Base-by-base conservation (phyloP, 1,284 basidiomycete species). In the Fereydounia khargensis region DNA sequence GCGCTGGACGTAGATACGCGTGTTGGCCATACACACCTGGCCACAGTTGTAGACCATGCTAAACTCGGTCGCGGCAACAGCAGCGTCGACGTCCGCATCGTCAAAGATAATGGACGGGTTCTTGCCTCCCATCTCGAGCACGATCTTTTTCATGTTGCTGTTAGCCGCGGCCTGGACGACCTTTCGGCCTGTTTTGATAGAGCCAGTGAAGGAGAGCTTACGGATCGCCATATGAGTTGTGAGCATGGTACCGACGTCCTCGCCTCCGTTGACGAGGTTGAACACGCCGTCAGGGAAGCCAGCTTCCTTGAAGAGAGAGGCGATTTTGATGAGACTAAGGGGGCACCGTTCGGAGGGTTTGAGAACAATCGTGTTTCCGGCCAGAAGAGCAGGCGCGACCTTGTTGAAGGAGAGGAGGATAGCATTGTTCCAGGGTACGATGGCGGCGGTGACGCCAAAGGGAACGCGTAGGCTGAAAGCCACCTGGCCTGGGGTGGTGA, bases 101-200 rank as follows among this genome's bases (percentile, higher is more conserved):
- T 85, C 79, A 65, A 90, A 86, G 37, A 94, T 78, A 58, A 91
- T 81, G 6, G 85, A 86, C 0, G 90, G 90, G 9, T 84, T 87
- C 78, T 94, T 92, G 37, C 87, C 86, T 22, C 86, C 86, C 3
- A 88, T 80, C 76, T 77, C 91, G 30, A 91, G 82, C 6, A 88
- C 86, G 13, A 87, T 80, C 0, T 91, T 89, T 0, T 89, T 89
- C 19, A 94, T 78, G 41, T 85, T 84, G 76, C 91, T 87, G 8
- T 88, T 89, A 5, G 90, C 90, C 0, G 91, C 90, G 0, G 80
- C 77, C 6, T 86, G 84, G n/a, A 95, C 83, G 47, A 95, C 83
- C 32, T 78, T 74, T 61, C 81, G 84, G 0, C 82, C 91, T 2
- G 94, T 84, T 10, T 79, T 79, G 36, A 83, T 82, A 27, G 85